Percentiles rank a stretch among this genome's conserved stretches.
Conservation (phyloP, 441 rosid genomes). For the Heliophila coronopifolia region DNA sequence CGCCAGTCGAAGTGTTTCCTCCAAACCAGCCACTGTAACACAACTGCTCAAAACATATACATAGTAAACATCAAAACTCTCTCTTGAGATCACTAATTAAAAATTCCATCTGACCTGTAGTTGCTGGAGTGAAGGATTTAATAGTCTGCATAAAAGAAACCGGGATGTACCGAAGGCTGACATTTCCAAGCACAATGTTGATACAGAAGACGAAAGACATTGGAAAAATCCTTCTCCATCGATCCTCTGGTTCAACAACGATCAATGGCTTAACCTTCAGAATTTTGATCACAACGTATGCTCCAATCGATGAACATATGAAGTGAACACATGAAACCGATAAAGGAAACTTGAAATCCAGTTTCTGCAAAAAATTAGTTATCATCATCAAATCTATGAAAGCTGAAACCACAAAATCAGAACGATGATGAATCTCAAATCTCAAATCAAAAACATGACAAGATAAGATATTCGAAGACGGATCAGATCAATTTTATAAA, state of each 20-base stretch:
- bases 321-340: conserved; percentile 88
- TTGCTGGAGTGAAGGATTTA: conserved; percentile 98
- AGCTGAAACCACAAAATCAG: too few species aligned
- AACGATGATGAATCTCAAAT: neutral
- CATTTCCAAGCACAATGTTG: conserved; percentile 91
- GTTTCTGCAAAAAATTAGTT: conserved; percentile 51
- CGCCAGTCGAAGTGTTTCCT: conserved; percentile 94
- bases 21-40: conserved; percentile 96
- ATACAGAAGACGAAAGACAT: conserved; percentile 97
- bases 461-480: neutral
- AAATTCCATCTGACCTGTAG: conserved; percentile 57
- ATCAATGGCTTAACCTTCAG: conserved; percentile 90
- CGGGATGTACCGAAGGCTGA: conserved; percentile 87
- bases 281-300: conserved; percentile 77
- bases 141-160: conserved; percentile 99
- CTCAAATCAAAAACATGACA: neutral
- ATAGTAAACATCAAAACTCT: conserved; percentile 11
- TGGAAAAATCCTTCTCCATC: conserved; percentile 92
- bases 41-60: conserved; percentile 47
- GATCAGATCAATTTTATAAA: conserved; percentile 8
- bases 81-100: neutral
- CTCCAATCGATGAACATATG: conserved; percentile 94
- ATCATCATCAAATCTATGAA: too few species aligned
- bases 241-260: conserved; percentile 79
- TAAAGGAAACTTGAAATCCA: conserved; percentile 92